Evolutionary conservation across 2,329 filamentous ascomycete genomes (phyloP).

Genomic region (Purpureocillium lavendulum): DNA sequence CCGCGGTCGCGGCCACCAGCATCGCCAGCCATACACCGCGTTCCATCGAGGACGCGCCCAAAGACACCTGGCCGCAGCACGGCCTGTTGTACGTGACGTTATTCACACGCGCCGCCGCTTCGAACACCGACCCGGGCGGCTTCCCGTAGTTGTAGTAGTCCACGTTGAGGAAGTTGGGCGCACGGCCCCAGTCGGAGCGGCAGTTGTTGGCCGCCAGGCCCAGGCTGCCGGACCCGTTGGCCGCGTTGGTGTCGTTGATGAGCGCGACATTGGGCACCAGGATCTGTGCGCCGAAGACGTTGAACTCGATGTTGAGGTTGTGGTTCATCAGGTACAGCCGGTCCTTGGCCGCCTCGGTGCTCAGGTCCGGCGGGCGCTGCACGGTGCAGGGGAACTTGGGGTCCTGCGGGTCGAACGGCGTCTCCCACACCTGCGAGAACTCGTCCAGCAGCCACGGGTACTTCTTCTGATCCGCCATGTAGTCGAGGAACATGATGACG

Average conservation of each 20-base stretch:
- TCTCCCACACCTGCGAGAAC: constrained; percentile 86
- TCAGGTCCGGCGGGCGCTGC: constrained; percentile 65
- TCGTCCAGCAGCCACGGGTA: constrained; percentile 83
- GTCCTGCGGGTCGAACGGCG: constrained; percentile 66
- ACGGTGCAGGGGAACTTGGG: constrained; percentile 66
- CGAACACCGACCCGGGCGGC: constrained; percentile 64
- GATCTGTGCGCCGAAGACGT: constrained; percentile 53
- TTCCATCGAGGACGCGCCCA: constrained; percentile 12
- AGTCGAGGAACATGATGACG: constrained; percentile 77
- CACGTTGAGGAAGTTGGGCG: constrained; percentile 73
- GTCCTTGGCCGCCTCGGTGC: constrained; percentile 42
- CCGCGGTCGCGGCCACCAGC: too few relatives aligned
- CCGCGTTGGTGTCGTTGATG: constrained; percentile 65
- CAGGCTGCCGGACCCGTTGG: constrained; percentile 56
- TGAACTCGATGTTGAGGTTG: constrained; percentile 76
- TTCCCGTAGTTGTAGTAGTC: constrained; percentile 75
- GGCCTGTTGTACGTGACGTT: constrained; percentile 57
- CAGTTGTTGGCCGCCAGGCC: constrained; percentile 59
- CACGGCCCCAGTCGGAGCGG: constrained; percentile 49
- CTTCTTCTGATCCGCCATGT: constrained; percentile 67
- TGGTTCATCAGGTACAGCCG: constrained; percentile 82
- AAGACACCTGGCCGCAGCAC: constrained; percentile 43
- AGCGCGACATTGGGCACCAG: constrained; percentile 64
- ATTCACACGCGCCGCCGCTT: constrained; percentile 61
- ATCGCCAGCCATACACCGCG: neutral